phyloP scores from a whole-genome alignment of 1,284 basidiomycete species.

The Apiotrichum porosum region DNA sequence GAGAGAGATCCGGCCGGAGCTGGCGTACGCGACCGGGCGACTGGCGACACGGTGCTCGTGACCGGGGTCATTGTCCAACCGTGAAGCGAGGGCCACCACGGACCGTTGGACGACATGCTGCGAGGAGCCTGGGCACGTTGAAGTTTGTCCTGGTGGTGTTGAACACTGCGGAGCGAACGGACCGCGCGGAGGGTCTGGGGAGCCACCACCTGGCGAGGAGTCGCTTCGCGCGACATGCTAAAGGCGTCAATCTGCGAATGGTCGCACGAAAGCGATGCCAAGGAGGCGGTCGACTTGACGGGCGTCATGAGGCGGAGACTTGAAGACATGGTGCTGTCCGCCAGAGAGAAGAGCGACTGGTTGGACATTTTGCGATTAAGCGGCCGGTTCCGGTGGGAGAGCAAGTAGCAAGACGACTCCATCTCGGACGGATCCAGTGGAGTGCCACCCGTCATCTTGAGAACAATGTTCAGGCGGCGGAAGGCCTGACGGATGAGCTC shows the following conservation, averaged over 20 bases:
- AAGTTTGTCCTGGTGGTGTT: constrained; percentile 6
- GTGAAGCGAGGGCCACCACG: constrained; percentile 14
- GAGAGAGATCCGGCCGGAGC: too few relatives aligned
- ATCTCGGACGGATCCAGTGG: neutral
- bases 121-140: neutral
- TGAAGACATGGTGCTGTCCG: constrained; percentile 8
- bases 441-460: constrained; percentile 9
- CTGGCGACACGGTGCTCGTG: too few relatives aligned
- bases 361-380: constrained; percentile 9
- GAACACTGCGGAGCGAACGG: constrained; percentile 5
- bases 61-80: constrained; percentile 15
- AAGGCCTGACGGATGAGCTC: constrained; percentile 38
- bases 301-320: constrained; percentile 15
- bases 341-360: constrained; percentile 12
- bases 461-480: constrained; percentile 32
- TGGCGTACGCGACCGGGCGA: too few relatives aligned
- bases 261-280: constrained; percentile 12
- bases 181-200: neutral
- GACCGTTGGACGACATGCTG: too few relatives aligned
- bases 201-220: neutral
- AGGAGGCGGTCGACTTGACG: constrained; percentile 25
- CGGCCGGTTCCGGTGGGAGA: too few relatives aligned
- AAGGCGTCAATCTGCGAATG: neutral
- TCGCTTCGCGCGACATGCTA: neutral
- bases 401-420: too few relatives aligned